Evolutionary conservation across 2,329 filamentous ascomycete species (phyloP).

Genomic region (Trichoderma sp.): DNA sequence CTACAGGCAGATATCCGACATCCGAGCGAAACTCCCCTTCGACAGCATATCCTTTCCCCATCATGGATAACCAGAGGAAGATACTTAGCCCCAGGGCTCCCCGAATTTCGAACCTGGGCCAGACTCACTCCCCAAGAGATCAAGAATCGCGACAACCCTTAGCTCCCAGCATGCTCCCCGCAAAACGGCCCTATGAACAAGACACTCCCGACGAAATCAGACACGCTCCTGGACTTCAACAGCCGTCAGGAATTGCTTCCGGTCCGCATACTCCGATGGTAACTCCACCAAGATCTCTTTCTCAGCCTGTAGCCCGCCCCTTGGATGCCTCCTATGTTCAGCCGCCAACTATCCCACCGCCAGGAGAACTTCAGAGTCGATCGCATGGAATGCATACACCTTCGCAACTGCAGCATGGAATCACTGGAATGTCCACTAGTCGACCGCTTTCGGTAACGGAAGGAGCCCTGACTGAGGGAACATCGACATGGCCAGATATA

Average conservation of each 20-base stretch:
- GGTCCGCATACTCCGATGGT: slow-evolving; percentile 33
- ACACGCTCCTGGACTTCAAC: slow-evolving; percentile 36
- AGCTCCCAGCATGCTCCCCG: slow-evolving; percentile 35
- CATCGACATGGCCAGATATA: slow-evolving; percentile 41
- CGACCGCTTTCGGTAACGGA: slow-evolving; percentile 34
- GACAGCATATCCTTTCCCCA: slow-evolving; percentile 39
- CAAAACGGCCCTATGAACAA: slow-evolving; percentile 42
- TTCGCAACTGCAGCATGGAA: slow-evolving; percentile 34
- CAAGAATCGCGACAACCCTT: slow-evolving; percentile 34
- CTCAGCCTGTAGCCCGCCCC: slow-evolving; percentile 42
- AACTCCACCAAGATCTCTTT: slow-evolving; percentile 41
- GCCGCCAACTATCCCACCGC: slow-evolving; percentile 33
- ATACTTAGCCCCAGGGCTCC: slow-evolving; percentile 41
- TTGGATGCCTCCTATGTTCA: slow-evolving; percentile 36
- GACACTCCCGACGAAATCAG: slow-evolving; percentile 37
- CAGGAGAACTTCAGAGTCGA: slow-evolving; percentile 33
- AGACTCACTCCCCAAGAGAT: slow-evolving; percentile 34
- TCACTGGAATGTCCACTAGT: slow-evolving; percentile 31
- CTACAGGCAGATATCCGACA: slow-evolving; percentile 36
- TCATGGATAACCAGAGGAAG: slow-evolving; percentile 37
- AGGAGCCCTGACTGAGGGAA: slow-evolving; percentile 33
- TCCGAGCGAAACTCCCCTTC: slow-evolving; percentile 43
- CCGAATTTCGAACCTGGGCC: slow-evolving; percentile 38
- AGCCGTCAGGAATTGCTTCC: slow-evolving; percentile 35
- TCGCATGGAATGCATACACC: slow-evolving; percentile 31